Evolutionary conservation across 2,329 filamentous ascomycete genomes (phyloP).

Genomic region (Aureobasidium pullulans): DNA sequence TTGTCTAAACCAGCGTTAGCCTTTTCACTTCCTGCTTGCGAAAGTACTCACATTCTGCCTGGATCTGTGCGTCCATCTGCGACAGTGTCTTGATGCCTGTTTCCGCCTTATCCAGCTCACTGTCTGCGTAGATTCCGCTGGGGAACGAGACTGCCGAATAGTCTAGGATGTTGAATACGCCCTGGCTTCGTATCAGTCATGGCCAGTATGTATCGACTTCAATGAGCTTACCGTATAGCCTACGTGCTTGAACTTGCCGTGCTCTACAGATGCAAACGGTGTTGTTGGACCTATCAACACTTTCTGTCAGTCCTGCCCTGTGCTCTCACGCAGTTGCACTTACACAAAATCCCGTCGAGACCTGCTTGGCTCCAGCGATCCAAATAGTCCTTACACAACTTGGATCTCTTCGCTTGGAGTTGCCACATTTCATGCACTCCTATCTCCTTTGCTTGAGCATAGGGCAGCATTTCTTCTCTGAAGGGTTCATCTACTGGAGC

Average conservation of each 20-base stretch:
- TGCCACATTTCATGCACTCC: slow-evolving; percentile 42
- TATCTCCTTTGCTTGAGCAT: slow-evolving; percentile 37
- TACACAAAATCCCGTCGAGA: slow-evolving; percentile 38
- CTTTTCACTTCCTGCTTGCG: neutral
- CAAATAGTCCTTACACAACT: slow-evolving; percentile 34
- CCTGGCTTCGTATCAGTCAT: neutral
- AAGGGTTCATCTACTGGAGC: slow-evolving; percentile 37
- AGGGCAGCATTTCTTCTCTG: slow-evolving; percentile 43
- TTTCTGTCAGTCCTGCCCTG: slow-evolving; percentile 18
- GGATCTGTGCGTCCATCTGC: slow-evolving; percentile 14
- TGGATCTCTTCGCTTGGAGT: slow-evolving; percentile 40
- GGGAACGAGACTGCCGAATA: slow-evolving; percentile 41
- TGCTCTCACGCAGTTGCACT: neutral
- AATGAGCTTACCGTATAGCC: slow-evolving; percentile 32
- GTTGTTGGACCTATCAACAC: slow-evolving; percentile 33
- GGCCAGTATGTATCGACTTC: neutral
- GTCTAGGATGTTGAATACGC: slow-evolving; percentile 43
- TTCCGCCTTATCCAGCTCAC: slow-evolving; percentile 28
- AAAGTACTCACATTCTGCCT: slow-evolving; percentile 15
- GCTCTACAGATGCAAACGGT: slow-evolving; percentile 35
- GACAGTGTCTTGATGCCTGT: slow-evolving; percentile 20
- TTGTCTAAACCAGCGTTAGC: slow-evolving; percentile 25
- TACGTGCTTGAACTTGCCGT: slow-evolving; percentile 39
- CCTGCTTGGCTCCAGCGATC: slow-evolving; percentile 38
- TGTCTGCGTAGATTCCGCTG: slow-evolving; percentile 32